Conservation (phyloP, 1,139 yeast species). For the Hyphopichia fennica region DNA sequence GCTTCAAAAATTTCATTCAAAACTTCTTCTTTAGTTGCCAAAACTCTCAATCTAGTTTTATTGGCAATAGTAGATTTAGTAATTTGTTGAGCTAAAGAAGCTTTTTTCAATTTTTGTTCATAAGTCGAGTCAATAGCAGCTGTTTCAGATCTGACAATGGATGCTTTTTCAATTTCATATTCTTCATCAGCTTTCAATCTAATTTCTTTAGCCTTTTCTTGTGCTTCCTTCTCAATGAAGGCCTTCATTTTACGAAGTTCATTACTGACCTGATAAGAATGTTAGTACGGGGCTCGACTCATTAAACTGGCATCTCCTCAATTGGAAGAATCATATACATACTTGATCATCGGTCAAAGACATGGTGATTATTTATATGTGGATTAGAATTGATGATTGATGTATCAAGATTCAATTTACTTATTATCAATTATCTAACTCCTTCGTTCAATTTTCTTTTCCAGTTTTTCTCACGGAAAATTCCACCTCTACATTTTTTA, state of each 20-base stretch:
- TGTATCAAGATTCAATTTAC: not conserved
- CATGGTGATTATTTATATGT: constrained; percentile 22
- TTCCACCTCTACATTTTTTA: not conserved
- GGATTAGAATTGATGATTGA: not conserved
- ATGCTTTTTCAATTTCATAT: constrained; percentile 95
- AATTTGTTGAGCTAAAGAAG: constrained; percentile 90
- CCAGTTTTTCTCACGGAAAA: not conserved
- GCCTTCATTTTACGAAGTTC: constrained; percentile 98
- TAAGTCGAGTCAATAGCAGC: constrained; percentile 81
- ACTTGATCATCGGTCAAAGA: constrained; percentile 51
- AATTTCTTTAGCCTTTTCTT: constrained; percentile 97
- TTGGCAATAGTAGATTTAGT: constrained; percentile 93
- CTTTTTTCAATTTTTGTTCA: constrained; percentile 86
- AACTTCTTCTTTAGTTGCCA: constrained; percentile 82
- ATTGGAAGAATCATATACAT: constrained; percentile 18
- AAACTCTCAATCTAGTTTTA: constrained; percentile 88
- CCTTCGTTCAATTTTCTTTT: not conserved
- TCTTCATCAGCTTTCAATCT: constrained; percentile 96
- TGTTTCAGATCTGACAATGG: constrained; percentile 88
- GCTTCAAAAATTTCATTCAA: constrained; percentile 71
- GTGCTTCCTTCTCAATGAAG: constrained; percentile 98
- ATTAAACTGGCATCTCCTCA: not conserved
- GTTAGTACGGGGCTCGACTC: not conserved
- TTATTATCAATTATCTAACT: not conserved
- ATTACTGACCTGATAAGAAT: constrained; percentile 67